Base-by-base conservation (phyloP, 106 monocot genomes). In the Dioscorea dumetorum region DNA sequence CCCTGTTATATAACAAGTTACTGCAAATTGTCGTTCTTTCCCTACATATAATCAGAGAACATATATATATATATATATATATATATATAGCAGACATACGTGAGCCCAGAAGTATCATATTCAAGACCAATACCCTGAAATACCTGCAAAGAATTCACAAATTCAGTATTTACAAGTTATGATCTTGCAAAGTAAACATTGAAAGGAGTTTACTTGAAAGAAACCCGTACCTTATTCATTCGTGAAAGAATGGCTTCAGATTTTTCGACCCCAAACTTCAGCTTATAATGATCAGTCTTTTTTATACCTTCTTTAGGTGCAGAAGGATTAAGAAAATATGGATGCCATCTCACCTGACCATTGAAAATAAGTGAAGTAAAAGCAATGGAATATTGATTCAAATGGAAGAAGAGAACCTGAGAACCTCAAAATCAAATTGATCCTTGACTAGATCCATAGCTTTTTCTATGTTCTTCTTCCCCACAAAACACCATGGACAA, bases 401-500 rank as follows among this genome's bases (percentile, higher is more conserved):
- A 10, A 24, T 50, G 54, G 14, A 48, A 61, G 49, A 61, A 12
- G 5, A 33, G 18, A 33, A 35, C 28, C 28, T 28, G 33, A 0
- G 49, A 67, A 95, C 95, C 95, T 95, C 88, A 66, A 95, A 95
- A 60, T 91, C 74, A 64, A 80, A 91, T 52, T 76, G 68, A 34
- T 95, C 86, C 49, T 86, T 91, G 19, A 64, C 75, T 22, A 80
- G 28, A 28, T 83, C 77, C 33, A 91, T 95, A 21, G 95, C 95
- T 70, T 86, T 95, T n/a, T 88, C 84, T 61, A 95, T 91, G 71
- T 95, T 91, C 66, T 73, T 71, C 77, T 88, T 91, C 14, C 95
- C 95, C 59, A 95, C 88, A 76, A 95, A 91, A 57, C 95, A 95
- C 91, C 91, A 95, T 18, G 91, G 88, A 58, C 95, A 95, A 24